Base-by-base conservation (phyloP, 768 basidiomycete genomes). In the Termitomyces sp. region DNA sequence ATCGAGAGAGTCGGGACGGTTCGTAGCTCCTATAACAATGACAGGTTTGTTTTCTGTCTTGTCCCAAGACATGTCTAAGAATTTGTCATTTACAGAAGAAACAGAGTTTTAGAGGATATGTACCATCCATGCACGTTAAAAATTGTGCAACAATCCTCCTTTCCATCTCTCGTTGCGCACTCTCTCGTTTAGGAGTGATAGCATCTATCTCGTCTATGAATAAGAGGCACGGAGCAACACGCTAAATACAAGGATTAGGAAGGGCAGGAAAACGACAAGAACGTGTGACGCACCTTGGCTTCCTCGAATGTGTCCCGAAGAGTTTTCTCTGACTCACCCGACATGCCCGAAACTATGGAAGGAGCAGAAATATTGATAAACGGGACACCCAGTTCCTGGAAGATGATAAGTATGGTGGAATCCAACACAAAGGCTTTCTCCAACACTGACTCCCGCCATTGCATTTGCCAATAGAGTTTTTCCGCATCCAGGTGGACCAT, bases 161-260 rank as follows among this genome's bases (percentile, higher is more conserved):
- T 65, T 98, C 97, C 97, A 98, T 98, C 72, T 98, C 97, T 54
- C 96, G 78, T 65, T 99, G 97, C 0, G 97, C 96, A 62, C 90
- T 98, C 71, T 99, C 97, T 57, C 97, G 77, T 72, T 98, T 99
- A 0, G 94, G 94, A 0, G 95, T 98, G 58, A 99, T 95, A 7
- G 95, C 93, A 64, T 98, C 95, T 19, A 98, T 97, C 67, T 98
- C 97, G 67, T 99, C 96, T 43, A 99, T 91, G 72, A 98, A 98
- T 9, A 99, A 70, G 1, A 99, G 75, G 64, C 94, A 97, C 0
- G 95, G 97, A 0, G 97, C 94, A 7, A 90, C 78, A 56, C 88
- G 83, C 92, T 95, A 61, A 12, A 24, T 11, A 12, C 19, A 21
- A 40, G 22, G 2, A 7, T 17, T 5, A 30, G 8, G n/a, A 38